These are phyloP conservation scores for Sanghuangporus weigelae DNA, from an alignment of 1,284 basidiomycete species.

Conservation along the genomic window DNA sequence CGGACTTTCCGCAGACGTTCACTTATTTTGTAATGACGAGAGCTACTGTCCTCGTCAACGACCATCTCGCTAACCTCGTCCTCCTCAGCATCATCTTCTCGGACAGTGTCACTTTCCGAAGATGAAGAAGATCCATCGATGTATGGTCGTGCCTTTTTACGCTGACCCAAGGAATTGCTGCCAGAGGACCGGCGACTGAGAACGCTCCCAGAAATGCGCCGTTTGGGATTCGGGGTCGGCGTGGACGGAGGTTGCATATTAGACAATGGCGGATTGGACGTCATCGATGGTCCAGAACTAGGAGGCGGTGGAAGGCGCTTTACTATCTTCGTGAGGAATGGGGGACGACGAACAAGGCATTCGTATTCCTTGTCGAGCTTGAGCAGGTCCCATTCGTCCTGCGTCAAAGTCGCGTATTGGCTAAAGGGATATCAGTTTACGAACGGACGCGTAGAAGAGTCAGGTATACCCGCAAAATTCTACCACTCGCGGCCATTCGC, in stretches of 20 bases:
- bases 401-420: constrained; percentile 44
- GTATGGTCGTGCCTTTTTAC: constrained; percentile 5
- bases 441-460: neutral
- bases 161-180: constrained; percentile 5
- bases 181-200: constrained; percentile 2
- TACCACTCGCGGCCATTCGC: constrained; percentile 60
- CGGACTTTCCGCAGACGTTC: constrained; percentile 24
- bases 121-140: neutral
- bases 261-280: neutral
- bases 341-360: constrained; percentile 48
- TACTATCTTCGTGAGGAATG: constrained; percentile 39
- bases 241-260: neutral
- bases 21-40: constrained; percentile 14
- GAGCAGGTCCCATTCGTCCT: constrained; percentile 80
- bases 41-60: constrained; percentile 33
- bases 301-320: neutral
- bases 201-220: constrained; percentile 4
- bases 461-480: constrained; percentile 60
- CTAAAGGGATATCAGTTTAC: constrained; percentile 27
- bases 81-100: constrained; percentile 36
- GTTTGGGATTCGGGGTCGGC: neutral
- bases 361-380: constrained; percentile 68
- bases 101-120: constrained; percentile 16
- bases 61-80: constrained; percentile 52
- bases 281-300: neutral